These are phyloP conservation scores for Lactarius tabidus DNA, from an alignment of 768 basidiomycete genomes.

Conservation along the genomic window DNA sequence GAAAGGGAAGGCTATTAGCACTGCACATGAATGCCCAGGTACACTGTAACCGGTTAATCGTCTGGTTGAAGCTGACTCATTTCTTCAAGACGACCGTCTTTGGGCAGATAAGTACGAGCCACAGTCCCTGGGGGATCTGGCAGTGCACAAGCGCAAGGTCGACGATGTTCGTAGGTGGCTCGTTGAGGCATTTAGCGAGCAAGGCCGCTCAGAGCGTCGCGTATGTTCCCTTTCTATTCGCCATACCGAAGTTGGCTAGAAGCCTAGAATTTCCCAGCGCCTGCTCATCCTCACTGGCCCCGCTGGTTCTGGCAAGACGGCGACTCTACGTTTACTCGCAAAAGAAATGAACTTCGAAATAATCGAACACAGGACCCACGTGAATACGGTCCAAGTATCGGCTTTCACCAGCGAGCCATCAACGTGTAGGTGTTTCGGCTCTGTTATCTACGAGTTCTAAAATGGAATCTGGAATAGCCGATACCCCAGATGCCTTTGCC, in stretches of 20 bases:
- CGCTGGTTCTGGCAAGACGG: constrained; percentile 87
- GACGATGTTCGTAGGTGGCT: constrained; percentile 76
- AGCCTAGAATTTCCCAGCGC: constrained; percentile 51
- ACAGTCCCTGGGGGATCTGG: constrained; percentile 56
- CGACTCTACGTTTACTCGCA: constrained; percentile 72
- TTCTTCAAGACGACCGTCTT: constrained; percentile 23
- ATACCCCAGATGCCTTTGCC: constrained; percentile 54
- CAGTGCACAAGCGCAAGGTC: constrained; percentile 76
- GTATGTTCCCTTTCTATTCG: constrained; percentile 40
- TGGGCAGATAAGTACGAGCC: constrained; percentile 38
- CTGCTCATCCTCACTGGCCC: constrained; percentile 85
- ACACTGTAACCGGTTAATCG: background rate
- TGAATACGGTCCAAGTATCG: constrained; percentile 65
- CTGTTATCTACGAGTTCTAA: background rate
- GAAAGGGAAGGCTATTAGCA: constrained; percentile 27
- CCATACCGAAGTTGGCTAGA: background rate
- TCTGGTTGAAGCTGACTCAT: background rate
- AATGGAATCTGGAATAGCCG: constrained; percentile 6
- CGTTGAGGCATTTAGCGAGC: constrained; percentile 64
- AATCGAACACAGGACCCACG: constrained; percentile 50
- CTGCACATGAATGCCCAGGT: background rate
- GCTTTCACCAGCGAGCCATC: constrained; percentile 25
- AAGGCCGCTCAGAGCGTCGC: constrained; percentile 67
- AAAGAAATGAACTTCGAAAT: constrained; percentile 74
- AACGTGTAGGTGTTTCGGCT: background rate